phyloP scores from a whole-genome alignment of 176 grass and related monocot species.

The Eremochloa ophiuroides region DNA sequence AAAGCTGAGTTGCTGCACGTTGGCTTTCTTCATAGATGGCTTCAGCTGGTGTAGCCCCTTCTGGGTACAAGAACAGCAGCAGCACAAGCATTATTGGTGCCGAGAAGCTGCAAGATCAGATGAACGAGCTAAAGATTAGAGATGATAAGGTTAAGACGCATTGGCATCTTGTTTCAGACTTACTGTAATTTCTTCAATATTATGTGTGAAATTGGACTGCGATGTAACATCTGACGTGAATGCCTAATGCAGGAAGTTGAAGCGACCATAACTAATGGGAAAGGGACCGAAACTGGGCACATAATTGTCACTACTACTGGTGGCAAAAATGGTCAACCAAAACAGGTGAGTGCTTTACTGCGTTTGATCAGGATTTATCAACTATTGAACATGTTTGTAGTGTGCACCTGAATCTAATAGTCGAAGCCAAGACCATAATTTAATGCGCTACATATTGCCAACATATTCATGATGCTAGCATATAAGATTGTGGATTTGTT shows the following conservation, averaged over 20 bases:
- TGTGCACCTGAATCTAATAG: neutral
- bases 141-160: conserved; percentile 55
- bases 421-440: neutral
- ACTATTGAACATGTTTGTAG: neutral
- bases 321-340: conserved; percentile 75
- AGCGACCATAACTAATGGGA: conserved; percentile 67
- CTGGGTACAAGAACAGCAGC: conserved; percentile 42
- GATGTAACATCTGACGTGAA: neutral
- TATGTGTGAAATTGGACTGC: neutral
- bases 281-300: conserved; percentile 78
- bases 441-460: neutral
- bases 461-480: neutral
- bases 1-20: neutral
- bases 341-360: conserved; percentile 44
- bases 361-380: neutral
- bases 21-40: conserved; percentile 39
- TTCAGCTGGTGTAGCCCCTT: conserved; percentile 39
- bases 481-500: neutral
- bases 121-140: conserved; percentile 72
- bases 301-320: conserved; percentile 81
- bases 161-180: neutral
- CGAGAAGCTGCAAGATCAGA: conserved; percentile 58
- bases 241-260: conserved; percentile 61
- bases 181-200: neutral
- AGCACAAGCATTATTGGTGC: conserved; percentile 34